Conservation (phyloP, 305 asterid genomes). For the Fraxinus greggii region DNA sequence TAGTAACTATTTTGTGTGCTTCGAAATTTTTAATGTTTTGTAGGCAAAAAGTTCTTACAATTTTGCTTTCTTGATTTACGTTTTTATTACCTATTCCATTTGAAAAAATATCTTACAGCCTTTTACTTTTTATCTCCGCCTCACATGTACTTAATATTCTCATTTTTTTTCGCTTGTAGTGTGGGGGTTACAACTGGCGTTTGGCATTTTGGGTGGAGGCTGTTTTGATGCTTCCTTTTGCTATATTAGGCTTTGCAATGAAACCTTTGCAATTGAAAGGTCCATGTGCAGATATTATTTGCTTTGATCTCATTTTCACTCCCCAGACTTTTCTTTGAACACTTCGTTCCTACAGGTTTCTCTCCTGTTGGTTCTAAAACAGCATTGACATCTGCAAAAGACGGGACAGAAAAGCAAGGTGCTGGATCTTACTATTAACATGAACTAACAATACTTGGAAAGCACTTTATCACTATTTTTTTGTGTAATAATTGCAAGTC, state of each 20-base stretch:
- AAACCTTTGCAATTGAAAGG: conserved; percentile 95
- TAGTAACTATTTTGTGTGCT: background rate
- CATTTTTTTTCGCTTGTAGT: conserved; percentile 41
- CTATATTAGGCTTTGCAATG: conserved; percentile 79
- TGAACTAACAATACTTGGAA: conserved; percentile 13
- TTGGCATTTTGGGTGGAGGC: conserved; percentile 93
- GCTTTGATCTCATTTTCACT: conserved; percentile 18
- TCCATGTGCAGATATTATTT: conserved; percentile 25
- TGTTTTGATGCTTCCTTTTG: conserved; percentile 90
- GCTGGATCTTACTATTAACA: conserved; percentile 15
- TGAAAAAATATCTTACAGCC: background rate
- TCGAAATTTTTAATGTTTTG: background rate
- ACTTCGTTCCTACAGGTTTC: conserved; percentile 53
- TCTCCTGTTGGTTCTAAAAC: conserved; percentile 49
- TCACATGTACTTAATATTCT: conserved; percentile 3
- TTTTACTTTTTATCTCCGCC: conserved; percentile 16
- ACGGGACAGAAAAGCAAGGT: conserved; percentile 64
- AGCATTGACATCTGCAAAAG: conserved; percentile 38
- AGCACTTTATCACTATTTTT: conserved; percentile 13
- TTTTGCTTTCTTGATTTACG: background rate
- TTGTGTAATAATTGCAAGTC: conserved; percentile 13
- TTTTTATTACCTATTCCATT: background rate
- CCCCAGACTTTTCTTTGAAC: conserved; percentile 26
- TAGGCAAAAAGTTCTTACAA: background rate
- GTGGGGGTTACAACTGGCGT: conserved; percentile 72